Conservation (phyloP, 129 eudicot genomes). For the Flaveria brownii region DNA sequence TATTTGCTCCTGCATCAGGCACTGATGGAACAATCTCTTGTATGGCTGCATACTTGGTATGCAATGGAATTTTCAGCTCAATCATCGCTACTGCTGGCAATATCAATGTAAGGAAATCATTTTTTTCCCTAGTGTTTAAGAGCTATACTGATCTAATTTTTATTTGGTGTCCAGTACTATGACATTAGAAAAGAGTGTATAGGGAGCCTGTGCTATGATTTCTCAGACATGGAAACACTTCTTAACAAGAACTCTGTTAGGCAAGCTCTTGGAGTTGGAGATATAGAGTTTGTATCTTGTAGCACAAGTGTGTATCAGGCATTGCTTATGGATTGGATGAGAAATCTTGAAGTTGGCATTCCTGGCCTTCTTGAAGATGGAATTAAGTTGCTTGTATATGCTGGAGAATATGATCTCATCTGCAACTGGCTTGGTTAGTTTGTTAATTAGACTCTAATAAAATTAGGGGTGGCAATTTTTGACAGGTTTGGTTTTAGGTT, state of each 20-base stretch:
- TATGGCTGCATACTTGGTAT: constrained; percentile 46
- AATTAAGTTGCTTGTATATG: constrained; percentile 63
- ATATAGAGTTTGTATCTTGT: constrained; percentile 73
- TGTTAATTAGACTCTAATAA: neutral
- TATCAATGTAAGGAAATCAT: constrained; percentile 50
- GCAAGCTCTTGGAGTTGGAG: constrained; percentile 69
- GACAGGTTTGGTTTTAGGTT: too few species aligned
- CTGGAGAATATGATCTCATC: constrained; percentile 80
- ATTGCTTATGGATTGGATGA: constrained; percentile 75
- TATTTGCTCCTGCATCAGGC: constrained; percentile 35
- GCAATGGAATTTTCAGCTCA: constrained; percentile 51
- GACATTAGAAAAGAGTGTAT: constrained; percentile 70
- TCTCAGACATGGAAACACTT: constrained; percentile 70
- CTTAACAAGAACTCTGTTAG: constrained; percentile 50
- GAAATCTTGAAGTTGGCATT: constrained; percentile 72
- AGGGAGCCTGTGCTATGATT: constrained; percentile 72
- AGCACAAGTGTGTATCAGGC: constrained; percentile 66
- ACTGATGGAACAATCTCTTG: constrained; percentile 56
- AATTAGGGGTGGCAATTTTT: neutral
- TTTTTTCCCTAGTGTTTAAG: neutral
- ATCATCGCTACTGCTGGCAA: constrained; percentile 42
- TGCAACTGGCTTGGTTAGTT: constrained; percentile 90
- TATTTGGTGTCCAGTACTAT: constrained; percentile 50
- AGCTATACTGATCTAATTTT: neutral
- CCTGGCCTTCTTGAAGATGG: constrained; percentile 78